Evolutionary conservation across 495 filamentous ascomycete genomes (phyloP).

Genomic region (Durotheca rogersii): DNA sequence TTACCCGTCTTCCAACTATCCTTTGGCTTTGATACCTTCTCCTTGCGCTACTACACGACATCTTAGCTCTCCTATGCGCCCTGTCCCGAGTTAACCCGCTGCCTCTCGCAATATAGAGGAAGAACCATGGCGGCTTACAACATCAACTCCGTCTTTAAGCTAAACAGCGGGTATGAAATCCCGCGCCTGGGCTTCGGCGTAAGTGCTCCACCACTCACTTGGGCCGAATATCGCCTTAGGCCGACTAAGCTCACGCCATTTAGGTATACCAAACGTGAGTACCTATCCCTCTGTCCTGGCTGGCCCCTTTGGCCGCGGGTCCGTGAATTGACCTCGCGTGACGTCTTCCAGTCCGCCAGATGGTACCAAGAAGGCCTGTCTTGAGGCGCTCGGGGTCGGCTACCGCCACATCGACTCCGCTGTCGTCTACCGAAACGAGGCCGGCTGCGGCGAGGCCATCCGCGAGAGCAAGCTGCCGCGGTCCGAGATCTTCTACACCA

Average conservation of each 20-base stretch:
- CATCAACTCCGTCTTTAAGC: constrained; percentile 64
- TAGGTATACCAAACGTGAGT: constrained; percentile 75
- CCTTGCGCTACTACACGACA: background rate
- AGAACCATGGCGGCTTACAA: constrained; percentile 57
- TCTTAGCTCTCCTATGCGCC: background rate
- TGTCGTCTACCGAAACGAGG: constrained; percentile 69
- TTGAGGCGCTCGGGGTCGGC: constrained; percentile 65
- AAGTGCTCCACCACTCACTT: constrained; percentile 39
- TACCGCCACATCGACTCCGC: constrained; percentile 81
- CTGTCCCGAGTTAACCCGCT: constrained; percentile 3
- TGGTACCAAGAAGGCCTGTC: constrained; percentile 50
- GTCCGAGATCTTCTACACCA: constrained; percentile 68
- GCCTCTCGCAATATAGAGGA: constrained; percentile 1
- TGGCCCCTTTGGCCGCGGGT: too few species aligned
- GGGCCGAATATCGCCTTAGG: background rate
- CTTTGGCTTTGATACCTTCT: background rate
- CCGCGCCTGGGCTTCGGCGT: constrained; percentile 73
- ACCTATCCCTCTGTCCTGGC: too few species aligned
- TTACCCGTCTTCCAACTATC: background rate
- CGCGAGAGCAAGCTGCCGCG: constrained; percentile 58
- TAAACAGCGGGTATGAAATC: constrained; percentile 78
- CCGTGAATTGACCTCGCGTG: background rate
- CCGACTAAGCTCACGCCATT: constrained; percentile 3
- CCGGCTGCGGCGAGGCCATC: constrained; percentile 62
- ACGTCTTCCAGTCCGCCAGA: constrained; percentile 33